Evolutionary conservation across 1,139 yeast genomes (phyloP), one percentile per base, ranked within the genome.

Genomic region (Chernovozyma sophiae-reginae): DNA sequence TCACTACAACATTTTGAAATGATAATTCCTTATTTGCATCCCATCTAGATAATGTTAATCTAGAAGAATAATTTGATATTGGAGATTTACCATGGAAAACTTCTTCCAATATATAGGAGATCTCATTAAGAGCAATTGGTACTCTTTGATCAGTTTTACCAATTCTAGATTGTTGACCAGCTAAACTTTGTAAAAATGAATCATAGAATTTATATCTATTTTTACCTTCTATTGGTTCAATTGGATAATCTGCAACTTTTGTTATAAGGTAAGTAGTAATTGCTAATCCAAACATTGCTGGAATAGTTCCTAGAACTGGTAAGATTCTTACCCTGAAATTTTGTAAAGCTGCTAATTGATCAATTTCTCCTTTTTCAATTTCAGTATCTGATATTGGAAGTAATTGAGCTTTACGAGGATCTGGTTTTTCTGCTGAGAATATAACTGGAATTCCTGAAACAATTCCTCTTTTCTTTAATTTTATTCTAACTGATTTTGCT

Each of bases 291-390:
- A 92, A 92, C 64, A 90, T 84, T 7, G 94, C 97, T 1, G 98
- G 98, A 81, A 92, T 79, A 0, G 98, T 87, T 2, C 98, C 97
- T 45, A 92, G 65, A 0, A 92, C 98, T 0, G 98, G 98, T 42
- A 92, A 69, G 36, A 92, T 90, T 48, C 98, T 74, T 4, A 90
- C 97, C 46, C 98, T 74, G 67, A 92, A 92, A 63, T 89, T 90
- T 51, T 78, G 81, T 43, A 92, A 62, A 1, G 96, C 95, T 38
- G 95, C 80, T 36, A 92, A 69, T 57, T 92, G 95, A 45, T 80
- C 95, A 25, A 90, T 96, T 40, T 80, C 70, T 28, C 97, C 97
- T 56, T 81, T 80, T 38, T 75, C 79, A 41, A 79, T 73, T 56
- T 86, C 95, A 28, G 78, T 83, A 33, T 87, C 89, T 11, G 89